A percentile compares a stretch with the other conserved stretches of the same genome.
These are phyloP conservation scores for Aethionema arabicum DNA, from an alignment of 345 rosid genomes.

Conservation along the genomic window DNA sequence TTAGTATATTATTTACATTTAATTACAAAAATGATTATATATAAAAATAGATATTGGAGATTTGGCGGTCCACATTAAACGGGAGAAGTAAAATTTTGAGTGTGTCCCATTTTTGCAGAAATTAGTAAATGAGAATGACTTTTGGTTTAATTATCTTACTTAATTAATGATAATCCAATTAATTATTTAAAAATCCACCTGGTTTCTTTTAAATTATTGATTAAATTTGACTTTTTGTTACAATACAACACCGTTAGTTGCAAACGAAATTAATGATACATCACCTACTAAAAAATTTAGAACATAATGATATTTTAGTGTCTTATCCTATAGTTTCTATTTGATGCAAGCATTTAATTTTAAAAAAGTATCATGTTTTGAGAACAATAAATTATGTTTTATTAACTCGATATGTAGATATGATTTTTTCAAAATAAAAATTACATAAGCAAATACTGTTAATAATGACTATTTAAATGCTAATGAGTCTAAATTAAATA, in stretches of 20 bases:
- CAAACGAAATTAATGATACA: background rate
- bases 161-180: background rate
- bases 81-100: background rate
- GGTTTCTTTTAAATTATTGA: too few relatives aligned
- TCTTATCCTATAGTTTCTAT: too few relatives aligned
- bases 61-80: conserved; percentile 14
- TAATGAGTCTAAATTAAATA: too few relatives aligned
- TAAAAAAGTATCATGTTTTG: too few relatives aligned
- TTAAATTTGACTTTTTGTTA: conserved; percentile 2
- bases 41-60: conserved; percentile 1
- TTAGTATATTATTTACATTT: conserved; percentile 15
- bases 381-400: too few relatives aligned
- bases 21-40: background rate
- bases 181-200: background rate
- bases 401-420: too few relatives aligned
- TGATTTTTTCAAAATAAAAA: too few relatives aligned
- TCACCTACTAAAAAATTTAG: too few relatives aligned
- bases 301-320: too few relatives aligned
- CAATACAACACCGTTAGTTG: background rate
- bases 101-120: conserved; percentile 28
- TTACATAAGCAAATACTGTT: too few relatives aligned
- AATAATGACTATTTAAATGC: too few relatives aligned
- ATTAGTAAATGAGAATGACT: conserved; percentile 26
- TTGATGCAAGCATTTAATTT: too few relatives aligned
- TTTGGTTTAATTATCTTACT: conserved; percentile 5